These are phyloP conservation scores for Hypoxylon sp. DNA, from an alignment of 2,329 filamentous ascomycete species.

Conservation along the genomic window DNA sequence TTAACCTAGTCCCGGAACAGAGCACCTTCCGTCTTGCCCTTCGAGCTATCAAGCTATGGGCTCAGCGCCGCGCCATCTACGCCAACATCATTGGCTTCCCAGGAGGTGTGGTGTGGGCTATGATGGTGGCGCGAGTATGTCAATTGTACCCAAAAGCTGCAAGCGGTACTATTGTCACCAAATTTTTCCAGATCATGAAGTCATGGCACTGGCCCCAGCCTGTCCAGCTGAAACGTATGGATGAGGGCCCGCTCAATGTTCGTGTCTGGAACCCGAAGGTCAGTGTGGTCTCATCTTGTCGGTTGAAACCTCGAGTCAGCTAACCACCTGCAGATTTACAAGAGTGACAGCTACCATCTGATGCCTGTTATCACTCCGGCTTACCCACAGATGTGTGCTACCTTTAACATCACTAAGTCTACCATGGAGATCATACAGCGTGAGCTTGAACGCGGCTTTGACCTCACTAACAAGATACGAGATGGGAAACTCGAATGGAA, in stretches of 20 bases:
- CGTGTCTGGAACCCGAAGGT: slow-evolving; percentile 96
- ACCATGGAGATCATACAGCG: slow-evolving; percentile 86
- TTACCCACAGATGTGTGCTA: slow-evolving; percentile 97
- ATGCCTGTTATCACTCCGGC: slow-evolving; percentile 99
- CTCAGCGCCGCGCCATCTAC: slow-evolving; percentile 91
- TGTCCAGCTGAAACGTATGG: slow-evolving; percentile 89
- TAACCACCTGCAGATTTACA: slow-evolving; percentile 71
- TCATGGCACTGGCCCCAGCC: slow-evolving; percentile 95
- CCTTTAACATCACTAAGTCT: slow-evolving; percentile 91
- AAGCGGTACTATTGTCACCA: slow-evolving; percentile 87
- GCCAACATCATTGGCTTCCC: slow-evolving; percentile 97
- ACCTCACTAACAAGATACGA: slow-evolving; percentile 85
- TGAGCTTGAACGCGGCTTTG: slow-evolving; percentile 82
- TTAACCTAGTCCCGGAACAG: slow-evolving; percentile 87
- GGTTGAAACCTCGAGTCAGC: slow-evolving; percentile 33
- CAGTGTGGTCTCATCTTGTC: slow-evolving; percentile 44
- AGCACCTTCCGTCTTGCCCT: slow-evolving; percentile 91
- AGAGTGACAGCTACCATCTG: slow-evolving; percentile 83
- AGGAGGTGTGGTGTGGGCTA: slow-evolving; percentile 97
- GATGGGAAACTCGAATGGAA: slow-evolving; percentile 83
- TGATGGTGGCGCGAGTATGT: slow-evolving; percentile 95
- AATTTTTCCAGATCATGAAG: slow-evolving; percentile 93
- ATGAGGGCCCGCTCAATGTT: slow-evolving; percentile 83
- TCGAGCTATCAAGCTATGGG: slow-evolving; percentile 96
- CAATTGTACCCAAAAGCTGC: slow-evolving; percentile 96